Percentiles rank a stretch among this genome's conserved stretches.
These are phyloP conservation scores for Gremmenia infestans DNA, from an alignment of 2,329 filamentous ascomycete genomes.

Conservation along the genomic window DNA sequence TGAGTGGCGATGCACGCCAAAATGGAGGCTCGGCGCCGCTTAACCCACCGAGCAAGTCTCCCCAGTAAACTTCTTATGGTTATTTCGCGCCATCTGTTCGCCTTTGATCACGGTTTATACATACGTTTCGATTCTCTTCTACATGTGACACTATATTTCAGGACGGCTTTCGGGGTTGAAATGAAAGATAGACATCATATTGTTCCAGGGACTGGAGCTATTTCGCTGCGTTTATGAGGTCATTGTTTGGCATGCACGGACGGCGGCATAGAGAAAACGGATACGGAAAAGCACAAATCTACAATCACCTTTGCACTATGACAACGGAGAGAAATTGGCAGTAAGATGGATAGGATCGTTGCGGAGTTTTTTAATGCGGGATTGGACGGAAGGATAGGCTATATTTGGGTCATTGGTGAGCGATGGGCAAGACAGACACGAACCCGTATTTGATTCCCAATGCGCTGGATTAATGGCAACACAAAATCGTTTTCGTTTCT, in stretches of 20 bases:
- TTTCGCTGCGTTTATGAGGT: constrained; percentile 26
- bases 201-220: constrained; percentile 25
- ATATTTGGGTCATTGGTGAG: constrained; percentile 15
- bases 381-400: constrained; percentile 25
- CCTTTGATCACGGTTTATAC: constrained; percentile 26
- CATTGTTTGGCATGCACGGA: constrained; percentile 19
- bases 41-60: constrained; percentile 32
- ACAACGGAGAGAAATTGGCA: constrained; percentile 15
- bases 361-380: constrained; percentile 34
- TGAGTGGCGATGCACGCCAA: constrained; percentile 60
- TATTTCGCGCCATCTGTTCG: constrained; percentile 22
- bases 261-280: constrained; percentile 30
- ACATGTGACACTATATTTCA: constrained; percentile 31
- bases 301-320: constrained; percentile 8
- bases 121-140: constrained; percentile 26
- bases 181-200: constrained; percentile 28
- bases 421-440: constrained; percentile 11
- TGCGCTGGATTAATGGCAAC: constrained; percentile 15
- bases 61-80: constrained; percentile 24
- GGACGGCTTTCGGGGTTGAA: constrained; percentile 30
- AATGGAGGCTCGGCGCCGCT: constrained; percentile 44
- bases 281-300: constrained; percentile 16
- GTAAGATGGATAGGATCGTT: constrained; percentile 23
- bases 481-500: constrained; percentile 13
- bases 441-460: constrained; percentile 14